Percentiles rank a stretch among this genome's conserved stretches.
Evolutionary conservation across 2,329 filamentous ascomycete species (phyloP).

Genomic region (Penicillium sp.): DNA sequence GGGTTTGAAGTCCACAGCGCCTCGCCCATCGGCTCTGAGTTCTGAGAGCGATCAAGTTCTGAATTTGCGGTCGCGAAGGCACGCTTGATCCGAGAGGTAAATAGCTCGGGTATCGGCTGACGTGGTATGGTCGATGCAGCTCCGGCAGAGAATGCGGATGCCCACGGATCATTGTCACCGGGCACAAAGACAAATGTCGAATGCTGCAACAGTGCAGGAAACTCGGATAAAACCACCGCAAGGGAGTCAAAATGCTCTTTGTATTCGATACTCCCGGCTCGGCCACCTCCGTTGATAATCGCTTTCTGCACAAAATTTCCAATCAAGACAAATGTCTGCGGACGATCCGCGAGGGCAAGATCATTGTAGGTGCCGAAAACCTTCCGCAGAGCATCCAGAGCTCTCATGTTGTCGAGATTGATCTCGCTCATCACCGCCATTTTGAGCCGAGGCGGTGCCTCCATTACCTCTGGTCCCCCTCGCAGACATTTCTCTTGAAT

Average conservation of each 20-base stretch:
- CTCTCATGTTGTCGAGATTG: conserved; percentile 80
- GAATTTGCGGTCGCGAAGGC: conserved; percentile 76
- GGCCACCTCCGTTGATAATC: conserved; percentile 63
- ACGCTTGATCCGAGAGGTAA: conserved; percentile 81
- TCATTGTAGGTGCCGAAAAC: conserved; percentile 72
- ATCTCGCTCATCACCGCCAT: conserved; percentile 82
- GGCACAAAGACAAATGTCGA: conserved; percentile 91
- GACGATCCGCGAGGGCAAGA: conserved; percentile 63
- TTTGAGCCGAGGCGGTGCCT: conserved; percentile 45
- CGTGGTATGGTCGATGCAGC: conserved; percentile 48
- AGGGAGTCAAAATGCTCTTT: conserved; percentile 94
- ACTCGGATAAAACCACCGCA: conserved; percentile 78
- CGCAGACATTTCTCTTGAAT: conserved; percentile 70
- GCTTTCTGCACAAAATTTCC: conserved; percentile 74
- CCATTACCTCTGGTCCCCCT: conserved; percentile 19
- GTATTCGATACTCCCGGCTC: conserved; percentile 85
- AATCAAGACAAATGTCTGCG: conserved; percentile 76
- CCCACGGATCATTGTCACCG: conserved; percentile 97
- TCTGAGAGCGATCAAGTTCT: conserved; percentile 57
- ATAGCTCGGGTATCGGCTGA: conserved; percentile 73
- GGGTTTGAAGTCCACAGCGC: conserved; percentile 90
- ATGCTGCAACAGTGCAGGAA: conserved; percentile 72
- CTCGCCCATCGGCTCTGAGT: conserved; percentile 61
- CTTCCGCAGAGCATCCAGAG: conserved; percentile 75
- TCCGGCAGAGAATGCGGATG: conserved; percentile 68